Conservation (phyloP, 768 basidiomycete genomes). For the Boletus huronensis region DNA sequence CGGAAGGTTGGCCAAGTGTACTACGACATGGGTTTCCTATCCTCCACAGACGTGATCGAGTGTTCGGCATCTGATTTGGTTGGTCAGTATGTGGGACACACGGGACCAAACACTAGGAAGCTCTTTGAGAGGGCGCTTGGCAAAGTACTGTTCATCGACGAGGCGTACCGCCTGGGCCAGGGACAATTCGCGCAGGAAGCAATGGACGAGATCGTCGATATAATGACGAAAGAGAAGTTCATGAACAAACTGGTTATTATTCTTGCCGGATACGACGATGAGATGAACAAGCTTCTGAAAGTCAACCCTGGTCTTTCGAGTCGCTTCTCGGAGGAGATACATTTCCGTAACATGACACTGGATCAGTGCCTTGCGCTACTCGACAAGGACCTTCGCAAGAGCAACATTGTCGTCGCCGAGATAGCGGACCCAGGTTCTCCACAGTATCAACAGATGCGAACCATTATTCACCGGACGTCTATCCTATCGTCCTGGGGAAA, state of each 20-base stretch:
- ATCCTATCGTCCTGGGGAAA: conserved; percentile 61
- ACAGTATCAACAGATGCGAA: conserved; percentile 11
- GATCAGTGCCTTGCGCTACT: conserved; percentile 50
- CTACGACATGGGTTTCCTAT: conserved; percentile 59
- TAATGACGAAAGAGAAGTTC: conserved; percentile 57
- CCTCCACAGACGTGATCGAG: conserved; percentile 53
- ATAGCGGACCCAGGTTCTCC: conserved; percentile 15
- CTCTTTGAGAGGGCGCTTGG: conserved; percentile 64
- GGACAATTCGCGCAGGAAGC: conserved; percentile 69
- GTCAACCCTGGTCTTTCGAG: conserved; percentile 65
- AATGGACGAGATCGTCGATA: conserved; percentile 63
- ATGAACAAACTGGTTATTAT: conserved; percentile 60
- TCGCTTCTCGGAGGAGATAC: conserved; percentile 61
- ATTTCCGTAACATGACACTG: conserved; percentile 50
- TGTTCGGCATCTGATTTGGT: conserved; percentile 70
- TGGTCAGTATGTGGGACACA: conserved; percentile 68
- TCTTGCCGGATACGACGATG: conserved; percentile 65
- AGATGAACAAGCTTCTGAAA: conserved; percentile 57
- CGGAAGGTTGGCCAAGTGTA: conserved; percentile 62
- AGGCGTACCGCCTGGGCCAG: conserved; percentile 61
- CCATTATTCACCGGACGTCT: conserved; percentile 38
- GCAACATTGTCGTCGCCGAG: conserved; percentile 36
- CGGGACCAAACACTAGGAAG: conserved; percentile 61
- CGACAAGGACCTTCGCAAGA: conserved; percentile 43
- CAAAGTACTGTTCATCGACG: conserved; percentile 67